phyloP scores from a whole-genome alignment of 2,329 filamentous ascomycete species.

The Arthrobotrys pseudoclavata region DNA sequence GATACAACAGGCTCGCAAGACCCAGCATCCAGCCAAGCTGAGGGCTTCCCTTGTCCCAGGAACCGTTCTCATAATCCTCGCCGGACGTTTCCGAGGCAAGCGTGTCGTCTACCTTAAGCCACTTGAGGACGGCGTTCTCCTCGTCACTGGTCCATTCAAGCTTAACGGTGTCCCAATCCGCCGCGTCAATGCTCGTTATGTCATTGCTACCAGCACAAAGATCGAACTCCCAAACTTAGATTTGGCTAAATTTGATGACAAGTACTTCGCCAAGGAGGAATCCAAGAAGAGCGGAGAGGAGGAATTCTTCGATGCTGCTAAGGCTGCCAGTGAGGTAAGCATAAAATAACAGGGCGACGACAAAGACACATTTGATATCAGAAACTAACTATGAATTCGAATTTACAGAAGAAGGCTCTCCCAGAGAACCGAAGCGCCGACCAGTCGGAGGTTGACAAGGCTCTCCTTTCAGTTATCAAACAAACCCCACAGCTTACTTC shows the following conservation, averaged over 20 bases:
- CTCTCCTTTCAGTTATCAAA: constrained; percentile 94
- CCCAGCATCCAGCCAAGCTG: constrained; percentile 86
- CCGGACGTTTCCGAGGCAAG: constrained; percentile 99
- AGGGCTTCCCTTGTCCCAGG: constrained; percentile 92
- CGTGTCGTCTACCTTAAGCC: constrained; percentile 98
- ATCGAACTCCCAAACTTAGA: constrained; percentile 89
- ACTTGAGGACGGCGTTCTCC: constrained; percentile 96
- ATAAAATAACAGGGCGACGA: not conserved
- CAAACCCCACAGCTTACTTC: constrained; percentile 93
- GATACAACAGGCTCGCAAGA: constrained; percentile 85
- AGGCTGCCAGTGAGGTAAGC: constrained; percentile 67
- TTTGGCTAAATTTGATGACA: constrained; percentile 88
- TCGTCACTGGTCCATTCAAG: constrained; percentile 99
- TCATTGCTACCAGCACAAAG: constrained; percentile 89
- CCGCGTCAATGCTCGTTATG: constrained; percentile 92
- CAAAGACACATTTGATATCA: not conserved
- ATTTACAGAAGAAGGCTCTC: constrained; percentile 91
- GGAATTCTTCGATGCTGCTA: constrained; percentile 95
- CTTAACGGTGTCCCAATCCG: constrained; percentile 99
- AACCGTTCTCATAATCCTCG: constrained; percentile 97
- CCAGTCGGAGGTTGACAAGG: constrained; percentile 99
- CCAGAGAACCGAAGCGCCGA: constrained; percentile 91
- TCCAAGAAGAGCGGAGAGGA: constrained; percentile 93
- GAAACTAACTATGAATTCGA: constrained; percentile 65
- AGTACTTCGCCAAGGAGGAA: constrained; percentile 99